Evolutionary conservation across 306 rosid genomes (phyloP).

Genomic region (Bauhinia variegata): DNA sequence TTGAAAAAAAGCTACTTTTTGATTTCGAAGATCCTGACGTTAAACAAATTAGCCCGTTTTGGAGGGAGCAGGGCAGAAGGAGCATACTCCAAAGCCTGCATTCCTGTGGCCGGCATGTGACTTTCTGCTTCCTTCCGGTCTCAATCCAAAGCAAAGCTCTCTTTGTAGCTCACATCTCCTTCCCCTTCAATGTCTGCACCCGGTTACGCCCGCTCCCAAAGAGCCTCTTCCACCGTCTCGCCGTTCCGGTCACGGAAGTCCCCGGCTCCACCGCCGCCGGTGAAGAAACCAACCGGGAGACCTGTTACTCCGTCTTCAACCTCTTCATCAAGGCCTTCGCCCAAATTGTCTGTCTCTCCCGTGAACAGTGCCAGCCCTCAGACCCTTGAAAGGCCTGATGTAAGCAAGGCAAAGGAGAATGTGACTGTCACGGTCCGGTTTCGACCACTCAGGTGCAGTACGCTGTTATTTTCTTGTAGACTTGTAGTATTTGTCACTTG

Average conservation of each 20-base stretch:
- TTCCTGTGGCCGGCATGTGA: conserved; percentile 56
- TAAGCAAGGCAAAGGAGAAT: conserved; percentile 76
- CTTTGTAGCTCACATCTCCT: conserved; percentile 18
- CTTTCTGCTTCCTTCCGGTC: neutral
- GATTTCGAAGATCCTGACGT: conserved; percentile 29
- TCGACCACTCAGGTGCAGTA: conserved; percentile 76
- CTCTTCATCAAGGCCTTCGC: conserved; percentile 49
- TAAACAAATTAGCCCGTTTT: conserved; percentile 41
- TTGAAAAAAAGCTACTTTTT: neutral
- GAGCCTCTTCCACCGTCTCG: conserved; percentile 55
- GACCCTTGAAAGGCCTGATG: conserved; percentile 43
- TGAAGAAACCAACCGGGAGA: conserved; percentile 46
- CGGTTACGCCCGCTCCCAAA: conserved; percentile 51
- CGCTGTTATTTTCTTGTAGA: conserved; percentile 6
- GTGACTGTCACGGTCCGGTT: conserved; percentile 86
- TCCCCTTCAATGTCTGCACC: conserved; percentile 56
- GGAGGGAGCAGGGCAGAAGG: conserved; percentile 54
- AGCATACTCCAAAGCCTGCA: conserved; percentile 43
- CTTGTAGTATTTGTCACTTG: neutral
- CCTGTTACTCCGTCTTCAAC: conserved; percentile 62
- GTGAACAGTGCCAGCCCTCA: conserved; percentile 34
- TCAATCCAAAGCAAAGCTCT: neutral
- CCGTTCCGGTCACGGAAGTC: conserved; percentile 71
- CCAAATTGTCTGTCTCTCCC: conserved; percentile 54
- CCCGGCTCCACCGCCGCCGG: conserved; percentile 32